Conservation (phyloP, 2,329 filamentous ascomycete genomes). For the Trichoderma atroviride region DNA sequence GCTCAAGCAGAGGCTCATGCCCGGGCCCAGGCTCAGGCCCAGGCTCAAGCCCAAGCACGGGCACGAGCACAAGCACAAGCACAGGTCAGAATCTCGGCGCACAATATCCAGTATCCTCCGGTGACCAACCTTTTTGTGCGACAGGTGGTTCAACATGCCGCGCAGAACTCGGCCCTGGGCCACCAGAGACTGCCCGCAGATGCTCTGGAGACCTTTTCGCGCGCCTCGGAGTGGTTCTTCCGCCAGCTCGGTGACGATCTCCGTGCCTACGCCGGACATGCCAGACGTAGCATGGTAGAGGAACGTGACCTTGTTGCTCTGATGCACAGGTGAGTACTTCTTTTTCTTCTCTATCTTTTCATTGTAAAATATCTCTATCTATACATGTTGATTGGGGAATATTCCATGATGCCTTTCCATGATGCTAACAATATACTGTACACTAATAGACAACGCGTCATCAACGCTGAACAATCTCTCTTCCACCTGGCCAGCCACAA, state of each 20-base stretch:
- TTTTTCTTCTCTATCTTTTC: constrained; percentile 30
- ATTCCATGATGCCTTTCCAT: not conserved
- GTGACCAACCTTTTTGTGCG: constrained; percentile 76
- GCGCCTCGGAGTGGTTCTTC: constrained; percentile 89
- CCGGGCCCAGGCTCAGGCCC: not conserved
- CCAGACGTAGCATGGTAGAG: constrained; percentile 81
- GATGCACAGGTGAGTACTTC: constrained; percentile 72
- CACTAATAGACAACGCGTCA: constrained; percentile 72
- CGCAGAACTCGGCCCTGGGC: constrained; percentile 64
- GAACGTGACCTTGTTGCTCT: constrained; percentile 80
- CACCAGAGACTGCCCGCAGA: constrained; percentile 74
- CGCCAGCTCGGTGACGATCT: constrained; percentile 83
- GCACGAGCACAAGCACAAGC: not conserved
- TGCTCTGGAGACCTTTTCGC: constrained; percentile 71
- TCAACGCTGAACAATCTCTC: constrained; percentile 69
- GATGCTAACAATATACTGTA: constrained; percentile 8
- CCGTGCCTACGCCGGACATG: constrained; percentile 77
- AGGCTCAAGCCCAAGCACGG: not conserved
- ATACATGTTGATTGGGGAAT: not conserved
- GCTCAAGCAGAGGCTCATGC: constrained; percentile 32
- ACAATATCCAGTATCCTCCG: constrained; percentile 75
- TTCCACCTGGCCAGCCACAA: constrained; percentile 85
- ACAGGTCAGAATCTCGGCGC: constrained; percentile 59
- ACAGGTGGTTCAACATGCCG: constrained; percentile 69
- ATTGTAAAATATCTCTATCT: constrained; percentile 32